phyloP scores from a whole-genome alignment of 768 basidiomycete species.

The Termitomyces bulborhizus region DNA sequence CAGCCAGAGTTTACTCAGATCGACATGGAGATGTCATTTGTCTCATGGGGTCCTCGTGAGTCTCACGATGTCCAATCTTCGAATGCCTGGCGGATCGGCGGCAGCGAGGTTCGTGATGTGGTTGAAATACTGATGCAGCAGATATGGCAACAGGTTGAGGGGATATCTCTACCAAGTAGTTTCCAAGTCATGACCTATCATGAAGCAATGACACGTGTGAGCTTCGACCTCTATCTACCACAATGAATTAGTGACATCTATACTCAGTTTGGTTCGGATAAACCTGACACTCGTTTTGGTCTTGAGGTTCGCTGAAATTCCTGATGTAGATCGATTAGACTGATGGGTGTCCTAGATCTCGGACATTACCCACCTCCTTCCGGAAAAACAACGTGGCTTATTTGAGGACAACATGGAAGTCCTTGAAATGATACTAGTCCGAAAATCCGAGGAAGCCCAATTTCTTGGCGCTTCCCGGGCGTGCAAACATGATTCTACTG shows the following conservation, averaged over 20 bases:
- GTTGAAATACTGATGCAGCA: constrained; percentile 68
- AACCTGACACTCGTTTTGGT: constrained; percentile 87
- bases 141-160: constrained; percentile 73
- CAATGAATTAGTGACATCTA: constrained; percentile 5
- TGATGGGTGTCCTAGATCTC: constrained; percentile 30
- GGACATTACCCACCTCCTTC: constrained; percentile 34
- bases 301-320: constrained; percentile 55
- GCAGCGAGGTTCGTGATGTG: constrained; percentile 70
- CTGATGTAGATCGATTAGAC: constrained; percentile 9
- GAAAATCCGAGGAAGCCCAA: constrained; percentile 27
- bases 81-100: constrained; percentile 79
- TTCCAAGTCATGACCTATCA: constrained; percentile 86
- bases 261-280: constrained; percentile 84
- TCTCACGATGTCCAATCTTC: constrained; percentile 12
- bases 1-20: constrained; percentile 98
- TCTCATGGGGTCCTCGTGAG: constrained; percentile 62
- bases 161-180: constrained; percentile 46
- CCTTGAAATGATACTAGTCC: constrained; percentile 43
- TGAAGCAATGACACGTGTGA: constrained; percentile 85
- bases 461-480: constrained; percentile 38
- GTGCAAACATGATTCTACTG: constrained; percentile 21
- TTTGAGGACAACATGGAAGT: constrained; percentile 26
- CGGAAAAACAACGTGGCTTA: constrained; percentile 20
- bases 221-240: constrained; percentile 16
- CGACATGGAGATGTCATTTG: constrained; percentile 95